Conservation (phyloP, 805 yeast genomes). For the Wickerhamomyces subpelliculosus region DNA sequence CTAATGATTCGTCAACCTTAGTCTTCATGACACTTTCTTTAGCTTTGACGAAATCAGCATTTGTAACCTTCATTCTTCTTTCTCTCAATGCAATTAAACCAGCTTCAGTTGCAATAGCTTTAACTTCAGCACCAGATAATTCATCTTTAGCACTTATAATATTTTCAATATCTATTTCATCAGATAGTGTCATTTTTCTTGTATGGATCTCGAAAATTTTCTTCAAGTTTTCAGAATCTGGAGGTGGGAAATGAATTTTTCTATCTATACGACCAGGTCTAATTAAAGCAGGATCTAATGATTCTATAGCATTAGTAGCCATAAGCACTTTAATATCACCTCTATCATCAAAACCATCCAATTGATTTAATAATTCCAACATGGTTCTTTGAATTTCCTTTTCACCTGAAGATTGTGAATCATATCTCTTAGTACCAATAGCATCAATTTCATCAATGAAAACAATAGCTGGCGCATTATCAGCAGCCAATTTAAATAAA, state of each 20-base stretch:
- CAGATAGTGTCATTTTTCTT: constrained; percentile 82
- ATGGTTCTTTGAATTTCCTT: constrained; percentile 96
- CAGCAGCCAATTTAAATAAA: constrained; percentile 93
- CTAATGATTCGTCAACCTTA: constrained; percentile 92
- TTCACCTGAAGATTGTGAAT: constrained; percentile 86
- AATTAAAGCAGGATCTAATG: constrained; percentile 90
- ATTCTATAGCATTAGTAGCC: constrained; percentile 96
- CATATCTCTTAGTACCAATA: constrained; percentile 97
- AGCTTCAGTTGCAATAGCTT: constrained; percentile 96
- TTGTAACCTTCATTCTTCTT: constrained; percentile 95
- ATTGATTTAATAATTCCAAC: constrained; percentile 90
- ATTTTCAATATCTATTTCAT: constrained; percentile 84
- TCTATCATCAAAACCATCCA: constrained; percentile 95
- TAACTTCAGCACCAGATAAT: constrained; percentile 93
- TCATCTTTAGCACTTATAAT: constrained; percentile 89
- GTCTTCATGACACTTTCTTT: constrained; percentile 94
- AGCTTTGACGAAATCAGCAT: constrained; percentile 87
- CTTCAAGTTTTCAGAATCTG: constrained; percentile 87
- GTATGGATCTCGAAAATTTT: constrained; percentile 91
- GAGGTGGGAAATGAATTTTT: constrained; percentile 92
- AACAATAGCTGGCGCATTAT: constrained; percentile 96
- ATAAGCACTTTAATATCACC: constrained; percentile 96
- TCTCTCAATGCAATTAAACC: constrained; percentile 93
- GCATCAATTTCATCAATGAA: constrained; percentile 99
- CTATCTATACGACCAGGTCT: constrained; percentile 98